Conservation (phyloP, 495 filamentous ascomycete species). For the Daldinia decipiens region DNA sequence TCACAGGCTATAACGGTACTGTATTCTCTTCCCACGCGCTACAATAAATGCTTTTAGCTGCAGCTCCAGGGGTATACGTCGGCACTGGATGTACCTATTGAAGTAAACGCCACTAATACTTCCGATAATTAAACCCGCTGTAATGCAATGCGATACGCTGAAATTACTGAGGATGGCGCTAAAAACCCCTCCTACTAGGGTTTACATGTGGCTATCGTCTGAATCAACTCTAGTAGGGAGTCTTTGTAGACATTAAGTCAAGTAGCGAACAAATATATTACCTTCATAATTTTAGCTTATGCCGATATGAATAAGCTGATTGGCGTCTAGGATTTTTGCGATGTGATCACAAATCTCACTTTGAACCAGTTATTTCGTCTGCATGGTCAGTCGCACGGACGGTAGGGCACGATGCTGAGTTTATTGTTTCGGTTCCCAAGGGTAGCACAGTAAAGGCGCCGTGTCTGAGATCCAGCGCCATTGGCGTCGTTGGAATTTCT, state of each 20-base stretch:
- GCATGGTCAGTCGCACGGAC: conserved; percentile 11
- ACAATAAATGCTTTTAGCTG: conserved; percentile 13
- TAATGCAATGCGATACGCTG: conserved; percentile 23
- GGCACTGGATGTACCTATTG: conserved; percentile 6
- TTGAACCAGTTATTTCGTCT: conserved; percentile 2
- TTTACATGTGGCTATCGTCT: neutral
- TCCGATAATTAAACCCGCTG: conserved; percentile 23
- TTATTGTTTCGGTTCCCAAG: conserved; percentile 4
- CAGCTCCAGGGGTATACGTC: conserved; percentile 25
- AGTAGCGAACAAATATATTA: neutral
- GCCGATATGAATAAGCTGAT: conserved; percentile 4
- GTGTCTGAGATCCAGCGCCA: conserved; percentile 15
- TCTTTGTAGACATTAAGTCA: neutral
- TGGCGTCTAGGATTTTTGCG: conserved; percentile 13
- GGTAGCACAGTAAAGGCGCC: conserved; percentile 4
- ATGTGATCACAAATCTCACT: conserved; percentile 12
- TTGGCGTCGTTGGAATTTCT: conserved; percentile 18
- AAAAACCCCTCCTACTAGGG: conserved; percentile 5
- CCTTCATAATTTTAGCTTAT: neutral
- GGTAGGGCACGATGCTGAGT: conserved; percentile 7
- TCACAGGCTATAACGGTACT: conserved; percentile 21
- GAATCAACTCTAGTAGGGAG: neutral
- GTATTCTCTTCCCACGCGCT: conserved; percentile 19
- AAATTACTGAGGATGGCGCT: conserved; percentile 17
- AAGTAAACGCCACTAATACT: conserved; percentile 17